Conservation (phyloP, 1,139 yeast species). For the Candida sp. region DNA sequence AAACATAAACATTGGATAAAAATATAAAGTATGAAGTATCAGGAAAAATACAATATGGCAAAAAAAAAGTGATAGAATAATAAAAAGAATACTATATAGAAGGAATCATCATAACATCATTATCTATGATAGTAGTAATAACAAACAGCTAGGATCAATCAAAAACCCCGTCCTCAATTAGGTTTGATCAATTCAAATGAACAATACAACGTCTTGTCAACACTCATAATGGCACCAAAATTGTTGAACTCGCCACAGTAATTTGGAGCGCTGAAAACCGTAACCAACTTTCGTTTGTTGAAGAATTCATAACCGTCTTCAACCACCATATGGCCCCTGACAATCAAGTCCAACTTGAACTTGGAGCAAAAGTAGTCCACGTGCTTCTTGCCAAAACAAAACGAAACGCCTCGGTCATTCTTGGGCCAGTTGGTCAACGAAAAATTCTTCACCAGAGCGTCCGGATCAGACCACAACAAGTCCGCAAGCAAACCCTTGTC, state of each 20-base stretch:
- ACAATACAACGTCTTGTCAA: constrained; percentile 74
- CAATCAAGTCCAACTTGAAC: constrained; percentile 79
- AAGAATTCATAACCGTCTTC: constrained; percentile 99
- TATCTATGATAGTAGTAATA: constrained; percentile 1
- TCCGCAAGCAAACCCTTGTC: constrained; percentile 84
- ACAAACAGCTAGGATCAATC: neutral
- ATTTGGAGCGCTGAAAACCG: constrained; percentile 96
- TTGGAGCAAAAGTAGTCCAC: constrained; percentile 71
- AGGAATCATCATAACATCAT: constrained; percentile 1
- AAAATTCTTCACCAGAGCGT: constrained; percentile 51
- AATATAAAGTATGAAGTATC: neutral
- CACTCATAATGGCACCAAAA: constrained; percentile 93
- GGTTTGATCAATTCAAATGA: constrained; percentile 87
- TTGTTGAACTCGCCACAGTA: constrained; percentile 96
- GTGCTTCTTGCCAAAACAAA: constrained; percentile 75
- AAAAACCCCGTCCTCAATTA: neutral
- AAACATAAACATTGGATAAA: too few relatives aligned
- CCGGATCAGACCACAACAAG: constrained; percentile 90
- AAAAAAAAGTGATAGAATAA: neutral
- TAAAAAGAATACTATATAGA: neutral
- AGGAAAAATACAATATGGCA: neutral
- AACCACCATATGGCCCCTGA: constrained; percentile 94
- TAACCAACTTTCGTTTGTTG: constrained; percentile 90
- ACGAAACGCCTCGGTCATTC: constrained; percentile 88
- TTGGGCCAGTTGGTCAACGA: constrained; percentile 68